phyloP scores from a whole-genome alignment of 306 rosid genomes.

The Cyclanthera cordifolia region DNA sequence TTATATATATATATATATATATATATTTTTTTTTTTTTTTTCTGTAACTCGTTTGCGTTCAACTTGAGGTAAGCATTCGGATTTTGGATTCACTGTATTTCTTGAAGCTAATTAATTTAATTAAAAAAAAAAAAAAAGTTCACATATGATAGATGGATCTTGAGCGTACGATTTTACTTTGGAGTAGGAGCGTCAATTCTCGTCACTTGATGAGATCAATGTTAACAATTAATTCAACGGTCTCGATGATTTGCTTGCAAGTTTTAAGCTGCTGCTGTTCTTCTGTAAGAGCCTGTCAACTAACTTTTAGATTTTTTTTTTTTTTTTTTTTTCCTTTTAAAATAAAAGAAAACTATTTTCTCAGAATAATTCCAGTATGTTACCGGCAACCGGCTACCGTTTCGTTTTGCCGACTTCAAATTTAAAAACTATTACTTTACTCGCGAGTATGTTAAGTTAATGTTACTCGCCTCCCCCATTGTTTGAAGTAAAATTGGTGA shows the following conservation, averaged over 20 bases:
- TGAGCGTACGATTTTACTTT: background rate
- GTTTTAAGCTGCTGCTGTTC: background rate
- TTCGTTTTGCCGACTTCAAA: background rate
- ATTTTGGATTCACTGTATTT: too few species aligned
- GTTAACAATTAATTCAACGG: background rate
- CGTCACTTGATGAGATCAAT: slow-evolving; percentile 2
- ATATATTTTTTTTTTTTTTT: too few species aligned
- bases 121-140: background rate
- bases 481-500: too few species aligned
- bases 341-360: background rate
- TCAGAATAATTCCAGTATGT: background rate
- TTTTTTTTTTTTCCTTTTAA: background rate
- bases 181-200: background rate
- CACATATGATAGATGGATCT: slow-evolving; percentile 4
- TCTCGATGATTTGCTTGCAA: background rate
- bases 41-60: too few species aligned
- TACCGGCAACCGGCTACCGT: background rate
- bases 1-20: too few species aligned
- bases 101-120: too few species aligned
- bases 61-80: too few species aligned
- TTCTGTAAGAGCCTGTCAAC: background rate
- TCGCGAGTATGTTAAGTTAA: background rate
- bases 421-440: background rate
- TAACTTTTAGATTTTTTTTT: background rate
- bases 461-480: background rate